A percentile compares a stretch with the other conserved stretches of the same genome.
phyloP scores from a whole-genome alignment of 768 basidiomycete species.

The Hypholoma sublateritium region DNA sequence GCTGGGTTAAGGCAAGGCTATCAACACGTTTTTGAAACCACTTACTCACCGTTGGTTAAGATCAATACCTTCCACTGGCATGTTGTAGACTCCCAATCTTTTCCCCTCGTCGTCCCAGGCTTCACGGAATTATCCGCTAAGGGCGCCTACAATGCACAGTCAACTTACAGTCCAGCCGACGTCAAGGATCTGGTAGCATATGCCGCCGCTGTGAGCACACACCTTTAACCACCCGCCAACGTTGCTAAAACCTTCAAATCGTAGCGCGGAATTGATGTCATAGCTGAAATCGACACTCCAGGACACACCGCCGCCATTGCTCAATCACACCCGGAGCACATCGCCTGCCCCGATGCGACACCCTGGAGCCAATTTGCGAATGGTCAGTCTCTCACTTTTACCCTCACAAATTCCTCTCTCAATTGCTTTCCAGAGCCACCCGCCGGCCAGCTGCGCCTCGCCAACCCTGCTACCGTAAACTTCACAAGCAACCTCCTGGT shows the following conservation, averaged over 20 bases:
- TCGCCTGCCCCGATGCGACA: constrained; percentile 64
- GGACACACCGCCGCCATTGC: constrained; percentile 77
- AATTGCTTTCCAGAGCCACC: constrained; percentile 58
- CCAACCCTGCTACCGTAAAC: constrained; percentile 52
- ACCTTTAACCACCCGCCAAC: neutral
- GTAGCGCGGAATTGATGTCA: constrained; percentile 73
- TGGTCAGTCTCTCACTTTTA: constrained; percentile 22
- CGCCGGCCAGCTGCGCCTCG: constrained; percentile 79
- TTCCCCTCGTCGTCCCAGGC: constrained; percentile 65
- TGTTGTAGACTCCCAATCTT: constrained; percentile 78
- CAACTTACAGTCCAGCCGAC: constrained; percentile 55
- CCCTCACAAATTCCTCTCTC: neutral
- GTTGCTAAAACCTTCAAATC: neutral
- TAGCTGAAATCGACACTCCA: constrained; percentile 80
- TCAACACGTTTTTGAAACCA: neutral
- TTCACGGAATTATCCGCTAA: constrained; percentile 58
- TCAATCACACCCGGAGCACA: constrained; percentile 66
- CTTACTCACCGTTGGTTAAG: constrained; percentile 24
- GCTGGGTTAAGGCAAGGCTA: constrained; percentile 59
- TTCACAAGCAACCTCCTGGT: constrained; percentile 59
- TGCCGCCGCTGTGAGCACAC: constrained; percentile 61
- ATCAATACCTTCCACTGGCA: constrained; percentile 87
- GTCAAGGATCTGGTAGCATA: constrained; percentile 63
- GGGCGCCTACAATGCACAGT: constrained; percentile 63
- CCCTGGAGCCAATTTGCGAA: constrained; percentile 67